Evolutionary conservation across 176 grass and related monocot species (phyloP).

Genomic region (Oryza longistaminata): DNA sequence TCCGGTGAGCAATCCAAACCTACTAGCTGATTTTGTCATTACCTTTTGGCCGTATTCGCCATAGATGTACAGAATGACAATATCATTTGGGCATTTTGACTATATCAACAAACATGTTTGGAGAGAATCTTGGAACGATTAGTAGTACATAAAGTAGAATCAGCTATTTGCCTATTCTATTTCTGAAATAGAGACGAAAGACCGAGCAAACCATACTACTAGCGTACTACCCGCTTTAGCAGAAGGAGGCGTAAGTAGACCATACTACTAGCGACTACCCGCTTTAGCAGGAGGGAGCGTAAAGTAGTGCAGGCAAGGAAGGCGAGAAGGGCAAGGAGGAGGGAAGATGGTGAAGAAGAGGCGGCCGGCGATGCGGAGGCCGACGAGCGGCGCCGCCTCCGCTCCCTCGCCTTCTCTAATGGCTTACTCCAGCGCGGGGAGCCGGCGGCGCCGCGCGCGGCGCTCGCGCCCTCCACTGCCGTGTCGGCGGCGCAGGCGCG

Average conservation of each 20-base stretch:
- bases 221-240: too few species aligned
- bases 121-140: not conserved
- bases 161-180: not conserved
- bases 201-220: too few species aligned
- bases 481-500: constrained; percentile 67
- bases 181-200: not conserved
- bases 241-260: too few species aligned
- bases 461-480: constrained; percentile 56
- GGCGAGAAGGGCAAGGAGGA: too few species aligned
- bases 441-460: constrained; percentile 32
- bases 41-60: not conserved
- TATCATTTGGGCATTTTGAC: not conserved
- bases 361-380: constrained; percentile 29
- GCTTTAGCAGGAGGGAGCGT: too few species aligned
- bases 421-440: constrained; percentile 57
- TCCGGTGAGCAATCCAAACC: not conserved
- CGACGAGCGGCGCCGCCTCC: constrained; percentile 60
- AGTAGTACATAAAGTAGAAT: constrained; percentile 14
- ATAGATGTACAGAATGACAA: not conserved
- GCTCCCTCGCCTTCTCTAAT: constrained; percentile 67
- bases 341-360: constrained; percentile 60
- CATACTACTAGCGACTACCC: too few species aligned
- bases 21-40: not conserved
- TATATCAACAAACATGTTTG: not conserved
- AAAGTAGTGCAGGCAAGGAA: too few species aligned